Percentiles rank a stretch among this genome's conserved stretches.
phyloP scores from a whole-genome alignment of 805 yeast genomes.

The Ogataea henricii region DNA sequence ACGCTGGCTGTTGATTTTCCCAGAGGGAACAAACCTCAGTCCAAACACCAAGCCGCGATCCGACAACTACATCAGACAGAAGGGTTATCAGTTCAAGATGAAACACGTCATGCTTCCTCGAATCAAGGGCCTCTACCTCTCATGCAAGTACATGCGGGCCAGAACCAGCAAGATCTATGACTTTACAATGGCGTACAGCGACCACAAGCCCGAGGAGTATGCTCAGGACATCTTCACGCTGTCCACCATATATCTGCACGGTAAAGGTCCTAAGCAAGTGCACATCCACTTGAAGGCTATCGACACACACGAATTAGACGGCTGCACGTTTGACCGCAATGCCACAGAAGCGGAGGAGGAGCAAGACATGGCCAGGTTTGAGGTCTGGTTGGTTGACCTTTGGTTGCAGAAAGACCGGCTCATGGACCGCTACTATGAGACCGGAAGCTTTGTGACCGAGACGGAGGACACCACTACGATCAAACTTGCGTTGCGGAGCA shows the following conservation, averaged over 20 bases:
- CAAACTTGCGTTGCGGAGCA: slow-evolving; percentile 25
- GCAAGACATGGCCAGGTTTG: slow-evolving; percentile 50
- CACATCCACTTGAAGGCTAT: slow-evolving; percentile 65
- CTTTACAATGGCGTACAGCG: slow-evolving; percentile 80
- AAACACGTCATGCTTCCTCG: slow-evolving; percentile 80
- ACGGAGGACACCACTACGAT: slow-evolving; percentile 22
- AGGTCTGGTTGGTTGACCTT: slow-evolving; percentile 67
- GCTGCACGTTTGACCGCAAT: slow-evolving; percentile 44
- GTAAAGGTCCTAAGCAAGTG: slow-evolving; percentile 69
- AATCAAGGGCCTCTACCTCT: slow-evolving; percentile 72
- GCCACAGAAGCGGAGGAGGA: slow-evolving; percentile 44
- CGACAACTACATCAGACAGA: slow-evolving; percentile 54
- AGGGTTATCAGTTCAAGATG: slow-evolving; percentile 46
- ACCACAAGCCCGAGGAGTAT: slow-evolving; percentile 58
- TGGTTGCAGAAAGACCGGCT: slow-evolving; percentile 82
- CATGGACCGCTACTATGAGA: slow-evolving; percentile 59
- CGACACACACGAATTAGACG: slow-evolving; percentile 36
- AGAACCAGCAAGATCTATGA: slow-evolving; percentile 70
- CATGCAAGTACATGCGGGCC: slow-evolving; percentile 55
- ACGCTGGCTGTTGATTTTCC: slow-evolving; percentile 76
- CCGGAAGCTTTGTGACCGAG: slow-evolving; percentile 49
- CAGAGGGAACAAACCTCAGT: slow-evolving; percentile 92
- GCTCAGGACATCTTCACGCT: slow-evolving; percentile 81
- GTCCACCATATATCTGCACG: slow-evolving; percentile 60
- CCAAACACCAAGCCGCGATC: slow-evolving; percentile 62